Conservation (phyloP, 2,329 filamentous ascomycete genomes). For the Metarhizium sp. region DNA sequence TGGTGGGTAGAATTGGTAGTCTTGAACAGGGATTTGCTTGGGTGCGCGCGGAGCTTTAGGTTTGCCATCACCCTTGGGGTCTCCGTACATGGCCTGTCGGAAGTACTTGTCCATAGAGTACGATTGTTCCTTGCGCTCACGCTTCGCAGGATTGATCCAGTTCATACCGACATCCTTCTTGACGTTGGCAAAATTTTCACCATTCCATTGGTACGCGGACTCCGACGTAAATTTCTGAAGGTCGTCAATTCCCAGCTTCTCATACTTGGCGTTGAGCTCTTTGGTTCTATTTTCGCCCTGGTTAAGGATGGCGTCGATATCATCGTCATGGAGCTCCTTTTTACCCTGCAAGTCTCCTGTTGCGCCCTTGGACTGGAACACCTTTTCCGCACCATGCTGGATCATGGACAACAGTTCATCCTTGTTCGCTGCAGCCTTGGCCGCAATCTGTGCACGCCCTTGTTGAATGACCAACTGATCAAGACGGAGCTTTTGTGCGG, state of each 20-base stretch:
- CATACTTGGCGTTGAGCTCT: slow-evolving; percentile 85
- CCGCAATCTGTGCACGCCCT: slow-evolving; percentile 82
- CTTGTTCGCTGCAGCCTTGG: slow-evolving; percentile 87
- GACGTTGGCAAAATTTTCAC: slow-evolving; percentile 83
- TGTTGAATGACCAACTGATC: slow-evolving; percentile 98
- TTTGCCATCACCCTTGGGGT: slow-evolving; percentile 79
- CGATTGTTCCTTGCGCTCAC: slow-evolving; percentile 94
- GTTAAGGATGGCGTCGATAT: slow-evolving; percentile 80
- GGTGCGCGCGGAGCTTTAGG: slow-evolving; percentile 93
- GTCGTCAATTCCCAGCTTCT: slow-evolving; percentile 93
- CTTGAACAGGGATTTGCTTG: slow-evolving; percentile 84
- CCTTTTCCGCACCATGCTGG: slow-evolving; percentile 92
- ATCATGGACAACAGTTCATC: slow-evolving; percentile 97
- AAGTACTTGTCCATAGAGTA: slow-evolving; percentile 99
- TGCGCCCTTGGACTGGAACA: slow-evolving; percentile 69
- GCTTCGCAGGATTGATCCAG: slow-evolving; percentile 98
- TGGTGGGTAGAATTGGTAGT: slow-evolving; percentile 94
- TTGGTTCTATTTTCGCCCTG: slow-evolving; percentile 85
- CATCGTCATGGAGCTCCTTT: slow-evolving; percentile 66
- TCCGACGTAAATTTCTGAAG: slow-evolving; percentile 97
- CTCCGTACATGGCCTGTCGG: slow-evolving; percentile 70
- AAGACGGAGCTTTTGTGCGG: slow-evolving; percentile 89
- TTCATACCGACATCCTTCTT: slow-evolving; percentile 88
- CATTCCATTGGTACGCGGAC: slow-evolving; percentile 98
- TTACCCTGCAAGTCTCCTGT: slow-evolving; percentile 51